Conservation (phyloP, 768 basidiomycete genomes). For the Sarcomyxa edulis region DNA sequence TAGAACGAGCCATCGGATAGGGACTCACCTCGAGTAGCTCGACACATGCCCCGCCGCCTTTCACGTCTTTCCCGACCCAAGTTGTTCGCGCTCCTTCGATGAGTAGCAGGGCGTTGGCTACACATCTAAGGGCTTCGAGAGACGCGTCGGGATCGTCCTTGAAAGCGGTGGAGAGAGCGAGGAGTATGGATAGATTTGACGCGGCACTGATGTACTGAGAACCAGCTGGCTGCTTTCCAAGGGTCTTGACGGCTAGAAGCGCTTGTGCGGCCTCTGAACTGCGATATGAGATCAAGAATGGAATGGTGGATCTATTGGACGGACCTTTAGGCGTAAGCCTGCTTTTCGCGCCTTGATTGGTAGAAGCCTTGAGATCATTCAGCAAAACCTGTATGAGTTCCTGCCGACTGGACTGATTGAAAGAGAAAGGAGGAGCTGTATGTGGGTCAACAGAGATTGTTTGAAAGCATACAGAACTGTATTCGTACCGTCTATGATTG, state of each 20-base stretch:
- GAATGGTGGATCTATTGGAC: slow-evolving; percentile 10
- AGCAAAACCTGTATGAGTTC: slow-evolving; percentile 55
- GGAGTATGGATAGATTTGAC: slow-evolving; percentile 51
- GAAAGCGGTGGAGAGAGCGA: slow-evolving; percentile 44
- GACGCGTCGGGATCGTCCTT: slow-evolving; percentile 56
- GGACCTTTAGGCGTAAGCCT: slow-evolving; percentile 54
- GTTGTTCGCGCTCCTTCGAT: slow-evolving; percentile 55
- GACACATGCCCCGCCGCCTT: slow-evolving; percentile 55
- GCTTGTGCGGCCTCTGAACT: slow-evolving; percentile 62
- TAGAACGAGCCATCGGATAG: slow-evolving; percentile 5
- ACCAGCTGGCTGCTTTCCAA: slow-evolving; percentile 67
- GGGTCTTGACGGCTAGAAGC: slow-evolving; percentile 65
- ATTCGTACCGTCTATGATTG: slow-evolving; percentile 47
- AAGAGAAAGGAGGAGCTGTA: slow-evolving; percentile 40
- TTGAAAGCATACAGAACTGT: slow-evolving; percentile 8
- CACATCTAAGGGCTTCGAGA: slow-evolving; percentile 66
- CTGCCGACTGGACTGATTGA: slow-evolving; percentile 42
- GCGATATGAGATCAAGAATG: slow-evolving; percentile 5
- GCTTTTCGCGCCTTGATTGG: slow-evolving; percentile 30
- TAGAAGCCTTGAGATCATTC: slow-evolving; percentile 45
- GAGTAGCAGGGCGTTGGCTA: slow-evolving; percentile 78
- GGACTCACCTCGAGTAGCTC: slow-evolving; percentile 52
- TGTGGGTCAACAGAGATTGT: slow-evolving; percentile 3
- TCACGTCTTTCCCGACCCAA: slow-evolving; percentile 53
- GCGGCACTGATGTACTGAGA: slow-evolving; percentile 55